Evolutionary conservation across 2,329 filamentous ascomycete genomes (phyloP).

Genomic region (Basipetospora chlamydospora): DNA sequence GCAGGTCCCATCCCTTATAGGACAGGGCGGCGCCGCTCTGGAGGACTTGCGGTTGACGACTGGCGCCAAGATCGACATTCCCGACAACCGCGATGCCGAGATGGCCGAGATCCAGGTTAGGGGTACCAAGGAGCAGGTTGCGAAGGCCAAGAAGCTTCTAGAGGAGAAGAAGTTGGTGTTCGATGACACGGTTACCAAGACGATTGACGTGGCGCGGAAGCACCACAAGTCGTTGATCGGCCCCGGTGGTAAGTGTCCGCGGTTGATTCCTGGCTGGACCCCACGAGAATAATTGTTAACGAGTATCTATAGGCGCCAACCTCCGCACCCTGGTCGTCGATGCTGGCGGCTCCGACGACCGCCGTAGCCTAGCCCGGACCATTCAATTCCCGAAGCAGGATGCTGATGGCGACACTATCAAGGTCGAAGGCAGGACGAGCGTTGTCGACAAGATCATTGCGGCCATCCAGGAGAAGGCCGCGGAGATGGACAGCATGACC

Average conservation of each 20-base stretch:
- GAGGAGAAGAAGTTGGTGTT: constrained; percentile 78
- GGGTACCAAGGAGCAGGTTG: constrained; percentile 82
- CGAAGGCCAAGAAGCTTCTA: constrained; percentile 79
- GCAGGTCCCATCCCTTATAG: constrained; percentile 88
- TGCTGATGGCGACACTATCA: constrained; percentile 67
- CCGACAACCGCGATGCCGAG: constrained; percentile 59
- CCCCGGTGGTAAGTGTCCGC: constrained; percentile 54
- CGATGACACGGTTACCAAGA: constrained; percentile 75
- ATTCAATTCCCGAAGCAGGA: constrained; percentile 92
- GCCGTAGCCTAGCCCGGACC: constrained; percentile 69
- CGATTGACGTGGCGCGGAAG: constrained; percentile 85
- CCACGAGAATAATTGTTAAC: no score
- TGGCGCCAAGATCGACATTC: constrained; percentile 83
- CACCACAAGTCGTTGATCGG: constrained; percentile 86
- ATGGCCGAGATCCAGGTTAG: constrained; percentile 80
- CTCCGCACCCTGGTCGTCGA: constrained; percentile 75
- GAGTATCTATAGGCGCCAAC: constrained; percentile 58
- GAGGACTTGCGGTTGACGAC: constrained; percentile 76
- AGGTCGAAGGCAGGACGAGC: constrained; percentile 68
- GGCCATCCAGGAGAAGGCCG: constrained; percentile 67
- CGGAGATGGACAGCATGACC: constrained; percentile 71
- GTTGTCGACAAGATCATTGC: constrained; percentile 82
- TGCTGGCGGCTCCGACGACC: constrained; percentile 80
- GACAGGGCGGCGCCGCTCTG: constrained; percentile 77
- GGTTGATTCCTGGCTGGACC: not conserved